Evolutionary conservation across 345 rosid species (phyloP).

Genomic region (Corchorus olitorius): DNA sequence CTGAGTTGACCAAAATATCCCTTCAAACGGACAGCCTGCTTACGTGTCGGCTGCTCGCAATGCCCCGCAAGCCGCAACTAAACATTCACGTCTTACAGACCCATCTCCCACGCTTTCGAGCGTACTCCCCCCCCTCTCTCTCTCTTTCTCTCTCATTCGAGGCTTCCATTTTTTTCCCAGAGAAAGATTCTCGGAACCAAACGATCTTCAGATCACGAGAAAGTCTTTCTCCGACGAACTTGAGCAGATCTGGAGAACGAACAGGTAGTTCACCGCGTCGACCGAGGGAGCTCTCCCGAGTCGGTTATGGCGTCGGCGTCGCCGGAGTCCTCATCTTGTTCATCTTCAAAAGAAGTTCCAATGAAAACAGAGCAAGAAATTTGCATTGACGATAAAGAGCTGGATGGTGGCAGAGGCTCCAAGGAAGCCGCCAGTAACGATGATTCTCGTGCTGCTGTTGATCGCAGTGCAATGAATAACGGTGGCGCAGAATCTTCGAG

Average conservation of each 20-base stretch:
- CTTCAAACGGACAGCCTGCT: background rate
- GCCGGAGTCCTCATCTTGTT: conserved; percentile 40
- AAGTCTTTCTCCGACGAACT: background rate
- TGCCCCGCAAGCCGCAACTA: too few species aligned
- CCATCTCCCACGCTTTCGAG: background rate
- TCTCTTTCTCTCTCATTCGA: background rate
- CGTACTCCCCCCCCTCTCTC: background rate
- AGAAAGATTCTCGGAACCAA: conserved; percentile 31
- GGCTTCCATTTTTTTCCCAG: background rate
- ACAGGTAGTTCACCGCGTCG: background rate
- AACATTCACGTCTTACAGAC: background rate
- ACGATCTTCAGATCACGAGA: conserved; percentile 22
- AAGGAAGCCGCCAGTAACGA: conserved; percentile 18
- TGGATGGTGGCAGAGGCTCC: conserved; percentile 27
- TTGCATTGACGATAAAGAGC: conserved; percentile 34
- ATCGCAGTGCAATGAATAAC: conserved; percentile 35
- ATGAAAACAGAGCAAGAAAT: conserved; percentile 43
- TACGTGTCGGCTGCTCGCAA: conserved; percentile 4
- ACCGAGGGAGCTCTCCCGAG: conserved; percentile 23
- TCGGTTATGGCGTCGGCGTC: conserved; percentile 48
- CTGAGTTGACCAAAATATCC: background rate
- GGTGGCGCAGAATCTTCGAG: conserved; percentile 46
- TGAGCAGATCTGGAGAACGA: conserved; percentile 51
- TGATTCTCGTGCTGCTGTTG: conserved; percentile 8
- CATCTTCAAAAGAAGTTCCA: conserved; percentile 44